Conservation (phyloP, 2,329 filamentous ascomycete genomes). For the Myriosclerotinia scirpicola region DNA sequence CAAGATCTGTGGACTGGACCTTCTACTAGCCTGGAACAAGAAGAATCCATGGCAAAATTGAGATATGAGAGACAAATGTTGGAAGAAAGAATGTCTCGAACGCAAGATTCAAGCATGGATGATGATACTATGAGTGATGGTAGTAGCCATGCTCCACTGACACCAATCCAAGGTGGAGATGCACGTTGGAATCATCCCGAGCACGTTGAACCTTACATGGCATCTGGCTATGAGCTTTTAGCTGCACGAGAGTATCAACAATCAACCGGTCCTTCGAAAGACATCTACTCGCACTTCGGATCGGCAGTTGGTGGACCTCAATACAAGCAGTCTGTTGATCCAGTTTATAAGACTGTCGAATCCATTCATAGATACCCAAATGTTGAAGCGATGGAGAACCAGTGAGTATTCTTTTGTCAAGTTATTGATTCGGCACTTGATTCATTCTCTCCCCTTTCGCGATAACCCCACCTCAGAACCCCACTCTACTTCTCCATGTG, state of each 20-base stretch:
- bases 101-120: slow-evolving; percentile 49
- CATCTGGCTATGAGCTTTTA: slow-evolving; percentile 73
- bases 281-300: slow-evolving; percentile 49
- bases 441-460: not conserved
- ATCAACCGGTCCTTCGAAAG: slow-evolving; percentile 45
- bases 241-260: slow-evolving; percentile 64
- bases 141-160: slow-evolving; percentile 43
- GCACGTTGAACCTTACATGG: slow-evolving; percentile 68
- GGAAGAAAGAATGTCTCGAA: slow-evolving; percentile 43
- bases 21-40: slow-evolving; percentile 53
- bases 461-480: slow-evolving; percentile 15
- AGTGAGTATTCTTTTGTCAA: slow-evolving; percentile 22
- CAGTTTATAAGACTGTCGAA: slow-evolving; percentile 55
- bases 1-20: slow-evolving; percentile 59
- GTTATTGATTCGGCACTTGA: not conserved
- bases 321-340: slow-evolving; percentile 63
- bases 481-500: not conserved
- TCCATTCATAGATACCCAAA: slow-evolving; percentile 35
- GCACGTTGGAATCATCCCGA: slow-evolving; percentile 50
- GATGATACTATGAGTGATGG: slow-evolving; percentile 41
- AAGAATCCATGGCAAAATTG: slow-evolving; percentile 55
- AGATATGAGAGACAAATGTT: slow-evolving; percentile 57
- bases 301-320: slow-evolving; percentile 42
- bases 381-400: slow-evolving; percentile 39
- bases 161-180: slow-evolving; percentile 52